Conservation (phyloP, 768 basidiomycete species). For the Tephrocybe sp. region DNA sequence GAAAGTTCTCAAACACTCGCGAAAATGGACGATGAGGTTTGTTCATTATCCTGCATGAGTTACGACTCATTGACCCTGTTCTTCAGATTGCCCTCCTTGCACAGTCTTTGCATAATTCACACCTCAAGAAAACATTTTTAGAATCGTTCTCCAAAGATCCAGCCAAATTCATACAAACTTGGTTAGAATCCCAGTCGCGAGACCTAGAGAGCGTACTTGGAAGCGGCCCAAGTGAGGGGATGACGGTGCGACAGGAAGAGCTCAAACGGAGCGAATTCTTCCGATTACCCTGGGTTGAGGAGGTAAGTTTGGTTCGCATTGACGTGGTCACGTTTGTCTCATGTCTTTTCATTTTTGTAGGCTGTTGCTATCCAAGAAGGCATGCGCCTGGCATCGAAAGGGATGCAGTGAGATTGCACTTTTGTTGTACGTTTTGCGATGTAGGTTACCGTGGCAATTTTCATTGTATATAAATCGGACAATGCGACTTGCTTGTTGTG, state of each 20-base stretch:
- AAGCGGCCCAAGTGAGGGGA: constrained; percentile 77
- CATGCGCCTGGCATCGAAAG: constrained; percentile 57
- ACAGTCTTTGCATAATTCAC: constrained; percentile 83
- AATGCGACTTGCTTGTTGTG: neutral
- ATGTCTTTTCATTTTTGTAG: constrained; percentile 28
- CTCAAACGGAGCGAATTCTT: constrained; percentile 88
- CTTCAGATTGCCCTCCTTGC: constrained; percentile 75
- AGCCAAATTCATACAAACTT: constrained; percentile 78
- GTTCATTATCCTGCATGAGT: neutral
- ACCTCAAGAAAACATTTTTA: constrained; percentile 84
- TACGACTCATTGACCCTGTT: neutral
- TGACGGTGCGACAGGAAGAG: constrained; percentile 84
- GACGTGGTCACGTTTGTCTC: neutral
- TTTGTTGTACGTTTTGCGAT: constrained; percentile 1
- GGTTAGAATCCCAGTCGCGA: constrained; percentile 89
- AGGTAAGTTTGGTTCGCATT: constrained; percentile 31
- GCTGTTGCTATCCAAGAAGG: constrained; percentile 87
- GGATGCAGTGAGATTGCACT: constrained; percentile 30
- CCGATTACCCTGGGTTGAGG: constrained; percentile 87
- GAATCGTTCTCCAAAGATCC: constrained; percentile 80
- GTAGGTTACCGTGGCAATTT: neutral
- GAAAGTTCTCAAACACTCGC: constrained; percentile 65
- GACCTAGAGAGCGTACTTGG: constrained; percentile 90
- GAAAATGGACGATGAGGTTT: constrained; percentile 86
- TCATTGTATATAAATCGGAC: neutral